Evolutionary conservation across 2,329 filamentous ascomycete genomes (phyloP), one percentile per base, ranked within the genome.

Genomic region (Onygenales sp.): DNA sequence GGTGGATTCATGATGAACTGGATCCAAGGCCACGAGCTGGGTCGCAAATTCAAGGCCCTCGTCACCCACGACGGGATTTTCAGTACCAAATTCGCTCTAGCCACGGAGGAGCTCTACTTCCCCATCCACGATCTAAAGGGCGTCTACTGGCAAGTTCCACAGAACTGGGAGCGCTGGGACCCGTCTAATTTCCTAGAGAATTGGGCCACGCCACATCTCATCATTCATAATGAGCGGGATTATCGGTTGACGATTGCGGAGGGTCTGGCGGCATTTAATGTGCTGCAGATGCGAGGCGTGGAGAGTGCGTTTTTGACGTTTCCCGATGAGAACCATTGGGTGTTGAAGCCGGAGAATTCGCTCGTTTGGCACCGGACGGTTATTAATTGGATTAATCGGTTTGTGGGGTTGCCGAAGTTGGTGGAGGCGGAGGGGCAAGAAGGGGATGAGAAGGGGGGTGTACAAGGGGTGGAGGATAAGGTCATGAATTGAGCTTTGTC

Each of bases 301-400:
- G 84, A 87, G 17, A 93, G 87, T 67, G 83, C 85, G 59, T 82
- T 95, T 58, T 65, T 95, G 59, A 85, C 83, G 17, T 95, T 95
- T 65, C 87, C 88, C 0, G 89, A 88, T 63, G 86, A 89, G 68
- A 82, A 84, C 49, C 84, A 87, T 61, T 86, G 88, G 88, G 90
- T 96, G 3, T 65, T 95, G 52, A 95, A 95, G 67, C 88, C 86
- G 0, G 92, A 96, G 70, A 97, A 97, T 68, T 87, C 84, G 3
- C 73, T 96, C 14, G 78, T 94, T 17, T 97, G 93, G 93, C 90
- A 97, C 64, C 80, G 80, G 53, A 87, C 89, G 54, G 90, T 97
- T 13, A 65, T 96, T 33, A 82, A 82, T 53, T 96, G 87, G 83
- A 82, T 86, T 59, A 83, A 83, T 63, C 75, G 74, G 57, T 76